phyloP scores from a whole-genome alignment of 352 stramenopile genomes.

The Globisporangium carolinianum region DNA sequence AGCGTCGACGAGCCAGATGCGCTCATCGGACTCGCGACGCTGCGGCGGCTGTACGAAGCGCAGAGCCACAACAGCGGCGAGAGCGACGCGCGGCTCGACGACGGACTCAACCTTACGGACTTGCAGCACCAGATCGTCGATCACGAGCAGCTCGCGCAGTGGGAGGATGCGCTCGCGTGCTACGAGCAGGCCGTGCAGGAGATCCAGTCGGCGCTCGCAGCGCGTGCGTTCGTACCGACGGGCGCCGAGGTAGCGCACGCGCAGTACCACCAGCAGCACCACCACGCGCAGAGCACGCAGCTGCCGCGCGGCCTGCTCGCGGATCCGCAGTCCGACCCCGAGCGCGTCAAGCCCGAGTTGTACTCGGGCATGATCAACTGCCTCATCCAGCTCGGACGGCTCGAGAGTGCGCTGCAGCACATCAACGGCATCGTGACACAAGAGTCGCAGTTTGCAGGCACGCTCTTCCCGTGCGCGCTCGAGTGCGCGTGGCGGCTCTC shows the following conservation, averaged over 20 bases:
- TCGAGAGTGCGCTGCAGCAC: conserved; percentile 81
- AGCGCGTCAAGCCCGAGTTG: conserved; percentile 57
- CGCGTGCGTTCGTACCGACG: conserved; percentile 17
- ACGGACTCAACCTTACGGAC: conserved; percentile 49
- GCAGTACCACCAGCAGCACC: not conserved
- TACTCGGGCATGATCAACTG: conserved; percentile 81
- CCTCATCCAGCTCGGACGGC: conserved; percentile 74
- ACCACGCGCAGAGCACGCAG: not conserved
- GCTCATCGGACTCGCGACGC: conserved; percentile 46
- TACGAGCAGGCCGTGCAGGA: conserved; percentile 76
- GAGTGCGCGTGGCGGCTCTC: conserved; percentile 85
- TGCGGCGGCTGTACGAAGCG: conserved; percentile 44
- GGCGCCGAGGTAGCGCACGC: not conserved
- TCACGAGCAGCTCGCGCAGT: conserved; percentile 61
- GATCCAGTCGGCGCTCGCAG: conserved; percentile 43
- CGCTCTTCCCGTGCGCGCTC: conserved; percentile 73
- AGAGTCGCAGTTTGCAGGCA: conserved; percentile 71
- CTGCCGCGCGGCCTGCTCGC: conserved; percentile 13
- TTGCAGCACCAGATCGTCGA: conserved; percentile 68
- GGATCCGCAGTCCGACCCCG: conserved; percentile 36
- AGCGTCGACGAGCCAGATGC: conserved; percentile 70
- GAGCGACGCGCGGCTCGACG: conserved; percentile 17
- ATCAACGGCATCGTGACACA: conserved; percentile 82
- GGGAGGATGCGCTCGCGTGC: conserved; percentile 68
- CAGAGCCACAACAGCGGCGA: conserved; percentile 25